Evolutionary conservation across 495 filamentous ascomycete genomes (phyloP), one percentile per base, ranked within the genome.

Genomic region (Jackrogersella multiformis): DNA sequence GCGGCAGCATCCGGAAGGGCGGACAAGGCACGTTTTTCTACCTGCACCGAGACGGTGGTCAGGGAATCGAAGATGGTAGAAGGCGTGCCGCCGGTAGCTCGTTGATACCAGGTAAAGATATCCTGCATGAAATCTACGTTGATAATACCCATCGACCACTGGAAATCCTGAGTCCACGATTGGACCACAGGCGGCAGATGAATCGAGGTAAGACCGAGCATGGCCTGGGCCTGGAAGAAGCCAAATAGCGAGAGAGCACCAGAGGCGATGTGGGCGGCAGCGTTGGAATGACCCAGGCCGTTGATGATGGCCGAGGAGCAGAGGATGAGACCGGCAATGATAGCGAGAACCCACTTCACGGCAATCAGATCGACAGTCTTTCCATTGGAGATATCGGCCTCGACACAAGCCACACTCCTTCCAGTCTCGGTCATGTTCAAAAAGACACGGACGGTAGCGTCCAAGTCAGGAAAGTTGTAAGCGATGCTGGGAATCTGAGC

Each of bases 121-220:
- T 82, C 80, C 75, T 99, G 92, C 73, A 98, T 84, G 78, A 98
- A 99, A 39, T 83, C 82, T 59, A 99, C 85, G 53, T 86, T 85
- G 72, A 99, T 96, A 72, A 99, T 94, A 70, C 95, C 95, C 92
- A 99, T 96, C 75, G 88, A 94, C 95, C 95, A 99, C 76, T 94
- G 89, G 82, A 98, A 97, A 73, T 98, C 95, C 81, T 98, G 94
- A 0, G 94, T 97, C 95, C 95, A 99, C 0, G 94, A 84, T 72
- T 90, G 85, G 41, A 96, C 95, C 48, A 96, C 90, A 0, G 95
- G 95, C 2, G 95, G 95, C 51, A 97, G 86, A 21, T 84, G 83
- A n/a, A 97, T 88, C 10, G 90, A 84, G 32, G 87, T 90, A 82
- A 97, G 90, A 44, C 94, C 95, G 66, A 97, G 83, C 77, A 99